A percentile compares a stretch with the other conserved stretches of the same genome.
Evolutionary conservation across 2,329 filamentous ascomycete genomes (phyloP).

Genomic region (Emergomyces pasteurianus): DNA sequence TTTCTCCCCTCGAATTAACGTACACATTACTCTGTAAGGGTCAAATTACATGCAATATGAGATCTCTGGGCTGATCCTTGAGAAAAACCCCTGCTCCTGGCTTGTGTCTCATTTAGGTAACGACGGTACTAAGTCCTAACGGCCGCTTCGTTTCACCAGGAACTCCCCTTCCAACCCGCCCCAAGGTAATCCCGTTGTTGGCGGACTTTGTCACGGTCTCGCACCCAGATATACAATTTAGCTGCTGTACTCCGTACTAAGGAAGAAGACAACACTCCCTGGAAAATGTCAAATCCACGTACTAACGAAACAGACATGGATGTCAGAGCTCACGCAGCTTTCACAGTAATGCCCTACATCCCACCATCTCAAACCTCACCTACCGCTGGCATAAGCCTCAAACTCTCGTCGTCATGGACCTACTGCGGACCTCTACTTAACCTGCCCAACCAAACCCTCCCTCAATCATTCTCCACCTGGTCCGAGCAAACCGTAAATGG

Average conservation of each 20-base stretch:
- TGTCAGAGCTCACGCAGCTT: conserved; percentile 11
- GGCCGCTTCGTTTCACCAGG: not conserved
- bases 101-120: not conserved
- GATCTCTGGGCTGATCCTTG: not conserved
- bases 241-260: not conserved
- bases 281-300: not conserved
- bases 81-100: not conserved
- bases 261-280: not conserved
- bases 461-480: conserved; percentile 31
- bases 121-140: not conserved
- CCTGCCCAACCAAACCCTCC: conserved; percentile 17
- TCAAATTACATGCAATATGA: not conserved
- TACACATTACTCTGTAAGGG: not conserved
- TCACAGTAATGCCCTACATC: conserved; percentile 12
- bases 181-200: not conserved
- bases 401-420: conserved; percentile 29
- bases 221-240: not conserved
- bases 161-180: not conserved
- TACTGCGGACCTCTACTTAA: conserved; percentile 33
- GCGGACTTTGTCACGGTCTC: not conserved
- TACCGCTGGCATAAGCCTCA: conserved; percentile 4
- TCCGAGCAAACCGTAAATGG: conserved; percentile 22
- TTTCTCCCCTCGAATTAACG: not conserved
- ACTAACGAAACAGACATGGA: conserved; percentile 9
- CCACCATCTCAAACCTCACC: not conserved